Evolutionary conservation across 306 rosid species (phyloP), one percentile per base, ranked within the genome.

Genomic region (Benincasa hispida): DNA sequence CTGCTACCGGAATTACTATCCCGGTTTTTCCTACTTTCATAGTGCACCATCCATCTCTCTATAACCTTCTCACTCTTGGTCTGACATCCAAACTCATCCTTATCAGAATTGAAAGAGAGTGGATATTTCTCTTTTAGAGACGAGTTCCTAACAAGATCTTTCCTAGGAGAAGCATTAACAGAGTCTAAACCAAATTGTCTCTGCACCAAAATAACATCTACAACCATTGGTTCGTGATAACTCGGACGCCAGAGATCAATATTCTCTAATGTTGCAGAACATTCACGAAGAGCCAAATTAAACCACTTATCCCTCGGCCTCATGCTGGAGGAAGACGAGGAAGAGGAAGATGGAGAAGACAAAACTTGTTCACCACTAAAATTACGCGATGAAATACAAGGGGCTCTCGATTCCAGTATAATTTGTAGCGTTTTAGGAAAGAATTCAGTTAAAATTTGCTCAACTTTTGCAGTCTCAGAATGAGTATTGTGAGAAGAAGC

Each of bases 231-330:
- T 45, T 91, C 94, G 1, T 72, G 85, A 85, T 88, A 82, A 85
- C 78, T 84, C 77, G 83, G 94, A 74, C 89, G 92, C 87, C 90
- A 91, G 66, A 88, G 82, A 79, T 87, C 97, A 62, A 83, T 78
- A 34, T 88, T 90, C 79, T 88, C 92, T 5, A 93, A 27, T 1
- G 89, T 91, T 0, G 82, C 88, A 54, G 94, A 87, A 78, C 96
- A 88, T 76, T 90, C 94, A 74, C 91, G 81, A 5, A 90, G 84
- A 0, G 97, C 91, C 72, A 91, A 82, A 87, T 91, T 91, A 79
- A 93, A 93, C 97, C 97, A 90, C 80, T 88, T 91, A 75, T 93
- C 96, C 87, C 93, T 88, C 2, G 89, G 91, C 83, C 88, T 78
- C 85, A 90, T 91, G 51, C 96, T 88, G 0, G 96, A 89, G 1